Evolutionary conservation across 1,284 basidiomycete species (phyloP), one percentile per base, ranked within the genome.

Genomic region (Leccinum subatratum): DNA sequence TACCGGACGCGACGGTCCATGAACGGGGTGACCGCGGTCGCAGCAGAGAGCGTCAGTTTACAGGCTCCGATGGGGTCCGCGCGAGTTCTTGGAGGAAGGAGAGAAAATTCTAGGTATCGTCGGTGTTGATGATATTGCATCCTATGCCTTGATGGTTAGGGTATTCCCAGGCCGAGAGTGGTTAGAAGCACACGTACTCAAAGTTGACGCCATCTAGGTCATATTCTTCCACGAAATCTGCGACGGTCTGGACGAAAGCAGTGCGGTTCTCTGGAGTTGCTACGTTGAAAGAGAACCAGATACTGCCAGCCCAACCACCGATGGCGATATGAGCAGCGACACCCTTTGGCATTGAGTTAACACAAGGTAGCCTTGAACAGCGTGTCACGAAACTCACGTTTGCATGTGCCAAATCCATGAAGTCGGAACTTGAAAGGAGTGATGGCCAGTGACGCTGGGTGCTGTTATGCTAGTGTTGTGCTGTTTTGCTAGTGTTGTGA

Each of bases 201-300:
- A 73, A 67, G 28, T 71, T 68, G 51, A 73, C 39, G 9, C 72
- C 72, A 16, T 72, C 72, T 7, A 72, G n/a, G 14, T 66, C 14
- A 77, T 91, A 93, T 66, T 82, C 71, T 37, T 80, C 79, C 60
- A 28, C 73, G 71, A 8, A 72, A 18, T 11, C 63, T 11, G 77
- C 90, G 92, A 67, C 82, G 70, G 39, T 80, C 79, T 61, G 84
- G 45, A 89, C 86, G 70, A 95, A 93, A 0, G 79, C 80, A 11
- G 85, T 83, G 51, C 90, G 83, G 72, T 86, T 87, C 7, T 61
- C 60, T 11, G 39, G 22, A 34, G 60, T 32, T 8, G 63, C 57
- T 3, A 62, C 22, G 12, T 61, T 6, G n/a, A 37, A 63, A 22
- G 63, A 62, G n/a, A 63, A 63, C 57, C 57, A 62, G n/a, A 22